Percentiles rank a stretch among this genome's conserved stretches.
These are phyloP conservation scores for Xylaria sp. DNA, from an alignment of 495 filamentous ascomycete genomes.

Conservation along the genomic window DNA sequence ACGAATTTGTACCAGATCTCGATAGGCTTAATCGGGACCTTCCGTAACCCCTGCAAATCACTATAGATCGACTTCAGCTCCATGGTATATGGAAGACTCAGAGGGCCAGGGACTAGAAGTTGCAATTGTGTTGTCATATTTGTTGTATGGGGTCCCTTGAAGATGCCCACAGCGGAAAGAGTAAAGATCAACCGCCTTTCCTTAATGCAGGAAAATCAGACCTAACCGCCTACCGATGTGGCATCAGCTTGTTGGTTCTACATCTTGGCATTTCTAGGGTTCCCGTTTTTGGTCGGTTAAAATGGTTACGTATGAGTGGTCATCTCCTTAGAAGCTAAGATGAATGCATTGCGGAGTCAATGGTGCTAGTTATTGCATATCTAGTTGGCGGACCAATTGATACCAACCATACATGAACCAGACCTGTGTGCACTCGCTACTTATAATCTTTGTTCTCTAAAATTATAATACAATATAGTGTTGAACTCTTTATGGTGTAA, in stretches of 20 bases:
- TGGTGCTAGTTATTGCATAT: background rate
- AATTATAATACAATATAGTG: background rate
- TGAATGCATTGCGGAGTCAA: background rate
- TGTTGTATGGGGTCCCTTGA: background rate
- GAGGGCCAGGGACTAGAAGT: background rate
- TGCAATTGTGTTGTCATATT: slow-evolving; percentile 23
- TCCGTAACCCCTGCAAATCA: background rate
- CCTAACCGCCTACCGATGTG: background rate
- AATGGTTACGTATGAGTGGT: background rate
- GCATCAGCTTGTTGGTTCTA: background rate
- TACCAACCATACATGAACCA: background rate
- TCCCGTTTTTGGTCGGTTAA: background rate
- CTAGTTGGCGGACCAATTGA: background rate
- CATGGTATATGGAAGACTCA: background rate
- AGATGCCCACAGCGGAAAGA: slow-evolving; percentile 4
- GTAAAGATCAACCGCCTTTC: background rate
- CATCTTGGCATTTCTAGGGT: background rate
- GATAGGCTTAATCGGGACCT: background rate
- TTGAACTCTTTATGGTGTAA: background rate
- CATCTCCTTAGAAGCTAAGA: background rate
- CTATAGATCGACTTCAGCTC: slow-evolving; percentile 14
- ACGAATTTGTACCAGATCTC: background rate
- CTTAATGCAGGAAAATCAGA: background rate
- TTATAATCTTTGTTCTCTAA: too few species aligned
- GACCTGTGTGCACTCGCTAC: background rate